Evolutionary conservation across 495 filamentous ascomycete genomes (phyloP), one percentile per base, ranked within the genome.

Genomic region (Penicillium angulare): DNA sequence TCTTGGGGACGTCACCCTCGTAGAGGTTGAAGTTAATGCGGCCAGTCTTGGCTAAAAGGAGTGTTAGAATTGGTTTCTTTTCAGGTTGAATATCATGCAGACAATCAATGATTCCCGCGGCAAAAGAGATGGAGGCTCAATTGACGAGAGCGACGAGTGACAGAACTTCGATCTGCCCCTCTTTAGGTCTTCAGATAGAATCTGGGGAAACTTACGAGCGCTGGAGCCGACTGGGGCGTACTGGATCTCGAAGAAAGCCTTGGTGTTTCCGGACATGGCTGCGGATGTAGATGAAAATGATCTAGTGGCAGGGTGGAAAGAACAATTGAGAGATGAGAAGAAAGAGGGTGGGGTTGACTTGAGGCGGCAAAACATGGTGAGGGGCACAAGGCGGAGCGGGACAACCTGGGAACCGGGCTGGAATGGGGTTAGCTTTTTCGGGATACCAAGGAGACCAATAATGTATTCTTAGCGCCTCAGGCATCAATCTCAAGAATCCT

Each of bases 21-120:
- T 80, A 96, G 69, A 98, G 90, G 61, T 80, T 83, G 81, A 98
- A 92, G 75, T 84, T 86, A 79, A 97, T 86, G 61, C 89, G 88
- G 62, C 86, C 90, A 40, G 61, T 66, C 69, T 91, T 89, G 43
- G 68, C 89, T 93, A 65, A 56, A 60, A 46, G 48, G 33, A 22
- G 29, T 31, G 48, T 58, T 22, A 65, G 60, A 29, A 35, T 43
- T 34, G 49, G 36, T n/a, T 41, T 41, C 20, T 17, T 33, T 51
- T 39, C 17, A 21, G 27, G 47, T 34, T 22, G 36, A 32, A 38
- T 8, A 26, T 6, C 17, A 38, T 33, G 13, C 22, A 15, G 13
- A n/a, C 12, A 13, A 17, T 20, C 13, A 21, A 34, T 53, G 22
- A 3, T 17, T 21, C 22, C 8, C 33, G 29, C 24, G 7, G 43